Base-by-base conservation (phyloP, 2,329 filamentous ascomycete genomes). In the Botrytis galanthina region DNA sequence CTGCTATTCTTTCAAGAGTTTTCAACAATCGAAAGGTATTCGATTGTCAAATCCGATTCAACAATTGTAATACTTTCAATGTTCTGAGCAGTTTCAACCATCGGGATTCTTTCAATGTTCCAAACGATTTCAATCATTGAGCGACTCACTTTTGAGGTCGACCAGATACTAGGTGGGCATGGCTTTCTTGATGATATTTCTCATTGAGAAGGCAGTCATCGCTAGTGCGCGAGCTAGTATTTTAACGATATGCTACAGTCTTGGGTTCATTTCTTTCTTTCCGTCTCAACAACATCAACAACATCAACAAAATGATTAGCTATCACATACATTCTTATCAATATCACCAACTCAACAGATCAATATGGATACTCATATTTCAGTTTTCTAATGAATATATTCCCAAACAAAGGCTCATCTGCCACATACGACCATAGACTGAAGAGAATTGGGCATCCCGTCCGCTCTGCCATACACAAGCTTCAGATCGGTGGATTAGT, bases 391-490 rank as follows among this genome's bases (percentile, higher is more conserved):
- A 4, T 12, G 10, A 26, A 51, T 26, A 51, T 26, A 12, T 26
- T 1, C 0, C 9, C 22, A 12, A 12, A 26, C 4, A 26, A 10
- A 4, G 1, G 0, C 0, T 0, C 0, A 0, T 2, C 9, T 0
- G 0, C 0, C 46, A 48, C 46, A 48, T 48, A 48, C 46, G 46
- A 48, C 46, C 46, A 48, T 26, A 48, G 46, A 48, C 46, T 48
- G 46, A 48, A 48, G 46, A 48, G 22, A 48, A 48, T 48, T 26
- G 46, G 46, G 46, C 46, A 51, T 51, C 46, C 46, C 46, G 46
- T 51, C 46, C 46, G 46, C 46, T 51, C 46, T 51, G 46, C 46
- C 46, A 51, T 51, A 51, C 46, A 51, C 22, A 51, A 51, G 46
- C 22, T 51, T 51, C 46, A 51, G 46, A 51, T 51, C 46, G 46